These are phyloP conservation scores for Mentha longifolia DNA, from an alignment of 257 asterid species.

Conservation along the genomic window DNA sequence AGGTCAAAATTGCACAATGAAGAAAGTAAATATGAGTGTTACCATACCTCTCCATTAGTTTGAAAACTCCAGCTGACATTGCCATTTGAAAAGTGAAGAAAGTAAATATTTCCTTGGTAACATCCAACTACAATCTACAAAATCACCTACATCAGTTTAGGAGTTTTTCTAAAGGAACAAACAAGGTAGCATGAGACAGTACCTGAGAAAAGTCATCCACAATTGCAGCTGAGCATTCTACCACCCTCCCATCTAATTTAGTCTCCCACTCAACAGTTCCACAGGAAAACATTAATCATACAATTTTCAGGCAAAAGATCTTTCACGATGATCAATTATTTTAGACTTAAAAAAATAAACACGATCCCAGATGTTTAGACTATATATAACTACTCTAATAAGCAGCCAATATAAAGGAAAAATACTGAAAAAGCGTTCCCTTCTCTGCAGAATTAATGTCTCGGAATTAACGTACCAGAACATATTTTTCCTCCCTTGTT, in stretches of 20 bases:
- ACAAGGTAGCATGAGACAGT: conserved; percentile 24
- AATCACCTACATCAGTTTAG: no score
- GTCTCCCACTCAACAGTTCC: conserved; percentile 80
- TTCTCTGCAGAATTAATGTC: conserved; percentile 4
- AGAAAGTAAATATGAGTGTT: neutral
- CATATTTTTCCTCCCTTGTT: no score
- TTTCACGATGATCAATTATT: conserved; percentile 28
- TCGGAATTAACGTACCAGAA: neutral
- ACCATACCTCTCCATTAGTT: conserved; percentile 84
- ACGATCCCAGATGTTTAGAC: conserved; percentile 15
- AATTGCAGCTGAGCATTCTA: conserved; percentile 90
- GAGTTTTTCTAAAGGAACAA: conserved; percentile 12
- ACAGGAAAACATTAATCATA: conserved; percentile 43
- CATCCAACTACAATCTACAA: conserved; percentile 97
- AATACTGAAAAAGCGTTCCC: conserved; percentile 17
- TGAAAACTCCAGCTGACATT: conserved; percentile 71
- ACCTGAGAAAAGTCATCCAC: conserved; percentile 87
- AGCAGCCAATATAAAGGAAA: conserved; percentile 11
- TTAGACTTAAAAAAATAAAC: neutral
- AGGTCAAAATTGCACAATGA: conserved; percentile 15
- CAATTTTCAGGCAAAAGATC: conserved; percentile 20
- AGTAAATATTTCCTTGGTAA: conserved; percentile 76
- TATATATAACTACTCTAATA: neutral
- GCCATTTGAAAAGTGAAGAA: conserved; percentile 72
- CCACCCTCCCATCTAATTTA: conserved; percentile 75